These are phyloP conservation scores for Lotmaria passim DNA, from an alignment of 208 protist genomes.

Conservation along the genomic window DNA sequence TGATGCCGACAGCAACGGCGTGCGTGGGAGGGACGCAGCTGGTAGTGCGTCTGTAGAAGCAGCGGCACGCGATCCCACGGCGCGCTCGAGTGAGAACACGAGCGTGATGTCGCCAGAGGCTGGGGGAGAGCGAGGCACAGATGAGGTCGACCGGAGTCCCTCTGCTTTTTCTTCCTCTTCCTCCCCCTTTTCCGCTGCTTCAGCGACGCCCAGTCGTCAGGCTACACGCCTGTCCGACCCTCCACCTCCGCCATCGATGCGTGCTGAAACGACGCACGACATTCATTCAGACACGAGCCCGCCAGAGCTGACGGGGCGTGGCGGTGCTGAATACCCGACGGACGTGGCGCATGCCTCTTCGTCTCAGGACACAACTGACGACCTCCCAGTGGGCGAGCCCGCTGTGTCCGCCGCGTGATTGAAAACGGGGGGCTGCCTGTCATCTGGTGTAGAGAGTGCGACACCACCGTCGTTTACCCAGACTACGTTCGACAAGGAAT, in stretches of 20 bases:
- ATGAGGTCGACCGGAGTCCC: background rate
- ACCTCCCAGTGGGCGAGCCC: background rate
- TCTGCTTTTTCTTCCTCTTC: background rate
- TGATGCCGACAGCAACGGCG: background rate
- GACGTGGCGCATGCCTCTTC: background rate
- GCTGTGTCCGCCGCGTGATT: background rate
- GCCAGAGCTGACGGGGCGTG: background rate
- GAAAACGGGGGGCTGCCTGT: too few species aligned
- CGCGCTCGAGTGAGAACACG: too few species aligned
- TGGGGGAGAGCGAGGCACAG: background rate
- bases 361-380: background rate
- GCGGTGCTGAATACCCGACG: background rate
- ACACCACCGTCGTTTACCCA: constrained; percentile 11
- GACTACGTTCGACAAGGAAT: background rate
- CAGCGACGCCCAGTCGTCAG: constrained; percentile 8
- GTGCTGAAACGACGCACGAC: background rate
- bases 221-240: constrained; percentile 17
- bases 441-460: background rate
- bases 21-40: too few species aligned
- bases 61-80: too few species aligned
- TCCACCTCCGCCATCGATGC: background rate
- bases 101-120: background rate
- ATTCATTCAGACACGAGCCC: background rate
- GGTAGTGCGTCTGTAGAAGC: too few species aligned
- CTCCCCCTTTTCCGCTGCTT: background rate